Conservation (phyloP, 2,329 filamentous ascomycete species). For the Botrytis porri region DNA sequence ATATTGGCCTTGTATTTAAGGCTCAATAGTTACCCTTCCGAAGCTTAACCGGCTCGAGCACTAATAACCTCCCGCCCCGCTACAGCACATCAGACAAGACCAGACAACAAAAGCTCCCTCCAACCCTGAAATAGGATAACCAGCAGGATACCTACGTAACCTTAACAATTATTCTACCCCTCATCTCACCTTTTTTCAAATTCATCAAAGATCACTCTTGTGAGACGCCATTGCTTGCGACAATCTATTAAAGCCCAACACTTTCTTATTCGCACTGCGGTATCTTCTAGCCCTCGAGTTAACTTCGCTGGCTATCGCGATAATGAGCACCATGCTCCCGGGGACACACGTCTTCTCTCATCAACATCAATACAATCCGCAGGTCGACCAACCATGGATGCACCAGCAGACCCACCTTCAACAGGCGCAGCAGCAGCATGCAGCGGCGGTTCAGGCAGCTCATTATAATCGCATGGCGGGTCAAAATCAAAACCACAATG, state of each 20-base stretch:
- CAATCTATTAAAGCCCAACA: not conserved
- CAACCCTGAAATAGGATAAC: conserved; percentile 9
- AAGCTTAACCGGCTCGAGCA: not conserved
- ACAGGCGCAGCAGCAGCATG: conserved; percentile 41
- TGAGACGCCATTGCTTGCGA: not conserved
- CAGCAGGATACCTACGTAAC: conserved; percentile 13
- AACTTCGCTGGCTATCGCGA: conserved; percentile 25
- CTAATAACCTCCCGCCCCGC: not conserved
- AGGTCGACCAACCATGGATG: conserved; percentile 64
- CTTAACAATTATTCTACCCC: conserved; percentile 16
- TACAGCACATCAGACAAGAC: conserved; percentile 15
- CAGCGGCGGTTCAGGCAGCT: conserved; percentile 38
- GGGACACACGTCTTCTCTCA: conserved; percentile 64
- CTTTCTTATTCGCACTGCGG: conserved; percentile 2
- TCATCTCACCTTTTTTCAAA: conserved; percentile 5
- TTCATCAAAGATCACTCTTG: not conserved
- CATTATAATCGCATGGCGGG: conserved; percentile 72
- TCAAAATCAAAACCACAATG: conserved; percentile 53
- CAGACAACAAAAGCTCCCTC: conserved; percentile 1
- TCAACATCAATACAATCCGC: conserved; percentile 59
- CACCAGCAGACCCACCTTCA: conserved; percentile 47
- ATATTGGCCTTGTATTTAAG: not conserved
- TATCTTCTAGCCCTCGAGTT: conserved; percentile 27
- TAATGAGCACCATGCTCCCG: conserved; percentile 52
- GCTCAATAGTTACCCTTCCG: not conserved